Percentiles rank a stretch among this genome's conserved stretches.
phyloP scores from a whole-genome alignment of 75 land plant genomes.

The Sequoia sempervirens region DNA sequence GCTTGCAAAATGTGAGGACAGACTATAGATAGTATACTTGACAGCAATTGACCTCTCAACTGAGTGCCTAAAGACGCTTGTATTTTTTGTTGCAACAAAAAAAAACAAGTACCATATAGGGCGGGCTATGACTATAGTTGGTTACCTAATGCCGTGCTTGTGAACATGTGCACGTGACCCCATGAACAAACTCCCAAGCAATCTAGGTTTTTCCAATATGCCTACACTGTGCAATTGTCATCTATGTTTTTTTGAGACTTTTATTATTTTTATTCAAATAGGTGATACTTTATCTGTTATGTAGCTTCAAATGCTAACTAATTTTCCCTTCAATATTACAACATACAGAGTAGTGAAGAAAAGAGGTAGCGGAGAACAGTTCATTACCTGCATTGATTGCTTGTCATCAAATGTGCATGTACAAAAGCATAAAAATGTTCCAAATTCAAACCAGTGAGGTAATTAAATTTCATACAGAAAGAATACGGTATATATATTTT shows the following conservation, averaged over 20 bases:
- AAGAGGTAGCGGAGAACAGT: background rate
- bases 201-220: background rate
- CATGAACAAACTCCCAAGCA: background rate
- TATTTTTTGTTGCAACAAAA: too few relatives aligned
- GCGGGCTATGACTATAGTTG: too few relatives aligned
- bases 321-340: background rate
- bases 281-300: background rate
- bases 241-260: background rate
- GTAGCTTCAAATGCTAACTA: background rate
- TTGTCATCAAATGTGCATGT: background rate
- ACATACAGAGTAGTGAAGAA: background rate
- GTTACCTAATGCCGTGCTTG: too few relatives aligned
- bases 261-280: background rate
- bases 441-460: background rate
- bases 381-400: background rate
- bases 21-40: too few relatives aligned
- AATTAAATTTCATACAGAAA: too few relatives aligned
- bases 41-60: too few relatives aligned
- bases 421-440: too few relatives aligned
- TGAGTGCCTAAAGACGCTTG: too few relatives aligned
- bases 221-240: background rate
- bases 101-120: too few relatives aligned
- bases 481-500: too few relatives aligned
- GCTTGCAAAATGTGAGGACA: too few relatives aligned
- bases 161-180: background rate